Base-by-base conservation (phyloP, 2,329 filamentous ascomycete genomes). In the Penicillium crustosum region DNA sequence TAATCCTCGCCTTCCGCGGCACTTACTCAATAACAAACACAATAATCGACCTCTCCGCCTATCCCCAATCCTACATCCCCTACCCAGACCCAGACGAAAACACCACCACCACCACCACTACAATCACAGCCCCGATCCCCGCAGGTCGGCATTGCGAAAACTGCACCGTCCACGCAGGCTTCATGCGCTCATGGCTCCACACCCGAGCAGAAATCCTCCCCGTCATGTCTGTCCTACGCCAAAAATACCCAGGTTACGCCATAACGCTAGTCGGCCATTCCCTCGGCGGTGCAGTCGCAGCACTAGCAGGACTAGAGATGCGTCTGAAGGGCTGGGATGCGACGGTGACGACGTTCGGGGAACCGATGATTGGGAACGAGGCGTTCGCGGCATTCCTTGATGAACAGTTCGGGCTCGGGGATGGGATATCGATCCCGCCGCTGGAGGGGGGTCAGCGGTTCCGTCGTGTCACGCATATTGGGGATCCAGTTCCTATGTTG, bases 1-100 rank as follows among this genome's bases (percentile, higher is more conserved):
- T 99, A 56, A 81, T 97, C 45, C 84, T 97, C 38, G 93, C 92
- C 9, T 97, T 97, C 69, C 87, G 94, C 47, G 94, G 94, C 25
- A 97, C 94, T 15, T 97, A 97, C 76, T 96, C 92, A 64, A 83
- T 99, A 67, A 84, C 91, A 53, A 96, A 97, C 73, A 93, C 93
- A 13, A 88, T 99, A 61, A 83, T 92, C 49, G 94, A 99, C 76
- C 81, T 99, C 55, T 92, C 90, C 62, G 95, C 92, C 2, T 82
- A 93, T 2, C 93, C 92, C 13, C 93, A 97, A 73, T 85, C 90
- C 72, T 99, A 97, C 70, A 84, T 92, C 1, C 93, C 94, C 0
- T 99, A 97, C 71, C 89, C 90, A 10, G 65, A 71, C 31, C 62
- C 29, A 2, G 29, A 73, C 35, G 61, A 62, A 41, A 72, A 80